phyloP scores from a whole-genome alignment of 257 asterid genomes.

The Salvia splendens region DNA sequence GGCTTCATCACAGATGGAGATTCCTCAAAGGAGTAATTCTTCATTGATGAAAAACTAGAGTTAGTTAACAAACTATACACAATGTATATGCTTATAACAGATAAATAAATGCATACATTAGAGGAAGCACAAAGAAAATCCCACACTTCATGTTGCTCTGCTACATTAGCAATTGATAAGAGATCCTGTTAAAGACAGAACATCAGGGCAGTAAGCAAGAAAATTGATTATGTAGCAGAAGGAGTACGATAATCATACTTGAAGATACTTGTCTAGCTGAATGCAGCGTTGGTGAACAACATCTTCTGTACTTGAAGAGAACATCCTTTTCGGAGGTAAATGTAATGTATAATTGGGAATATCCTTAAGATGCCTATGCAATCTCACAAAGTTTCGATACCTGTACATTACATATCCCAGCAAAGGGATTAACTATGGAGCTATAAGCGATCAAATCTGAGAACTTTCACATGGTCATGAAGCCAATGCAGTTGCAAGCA shows the following conservation, averaged over 20 bases:
- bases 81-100: constrained; percentile 21
- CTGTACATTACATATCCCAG: constrained; percentile 45
- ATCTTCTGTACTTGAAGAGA: constrained; percentile 97
- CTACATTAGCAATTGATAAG: constrained; percentile 93
- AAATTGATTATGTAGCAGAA: constrained; percentile 20
- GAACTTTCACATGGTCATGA: constrained; percentile 25
- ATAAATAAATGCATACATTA: constrained; percentile 54
- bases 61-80: constrained; percentile 30
- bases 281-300: constrained; percentile 96
- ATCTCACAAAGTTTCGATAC: constrained; percentile 92
- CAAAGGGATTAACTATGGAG: constrained; percentile 22
- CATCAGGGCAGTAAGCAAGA: constrained; percentile 31
- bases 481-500: constrained; percentile 10
- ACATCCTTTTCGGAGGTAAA: constrained; percentile 97
- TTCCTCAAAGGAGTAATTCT: constrained; percentile 95
- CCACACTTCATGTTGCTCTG: constrained; percentile 99
- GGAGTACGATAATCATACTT: constrained; percentile 46
- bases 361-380: constrained; percentile 93
- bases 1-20: constrained; percentile 93
- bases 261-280: constrained; percentile 95
- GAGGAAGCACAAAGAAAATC: constrained; percentile 93
- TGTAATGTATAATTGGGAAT: constrained; percentile 90
- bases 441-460: constrained; percentile 24
- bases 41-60: constrained; percentile 42
- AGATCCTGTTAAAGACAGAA: constrained; percentile 65